Evolutionary conservation across 345 rosid species (phyloP).

Genomic region (Lenwebbia sp.): DNA sequence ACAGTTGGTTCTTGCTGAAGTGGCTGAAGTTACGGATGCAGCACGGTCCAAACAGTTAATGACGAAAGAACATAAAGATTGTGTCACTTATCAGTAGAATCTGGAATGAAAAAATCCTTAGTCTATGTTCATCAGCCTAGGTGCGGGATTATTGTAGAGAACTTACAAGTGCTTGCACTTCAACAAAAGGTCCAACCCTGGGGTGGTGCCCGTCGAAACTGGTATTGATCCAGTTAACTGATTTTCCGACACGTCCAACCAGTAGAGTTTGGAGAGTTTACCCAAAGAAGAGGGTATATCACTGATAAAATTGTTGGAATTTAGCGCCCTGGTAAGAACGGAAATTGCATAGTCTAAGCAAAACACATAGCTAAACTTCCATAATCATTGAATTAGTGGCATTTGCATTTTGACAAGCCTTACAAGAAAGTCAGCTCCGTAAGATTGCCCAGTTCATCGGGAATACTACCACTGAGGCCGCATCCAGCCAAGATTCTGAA

Average conservation of each 20-base stretch:
- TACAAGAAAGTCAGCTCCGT: conserved; percentile 78
- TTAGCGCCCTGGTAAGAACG: conserved; percentile 20
- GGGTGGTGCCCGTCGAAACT: conserved; percentile 19
- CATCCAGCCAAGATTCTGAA: conserved; percentile 75
- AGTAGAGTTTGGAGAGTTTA: conserved; percentile 18
- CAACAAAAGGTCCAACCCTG: conserved; percentile 31
- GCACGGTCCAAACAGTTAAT: not conserved
- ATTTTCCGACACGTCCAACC: conserved; percentile 39
- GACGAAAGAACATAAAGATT: not conserved
- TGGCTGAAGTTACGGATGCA: conserved; percentile 10
- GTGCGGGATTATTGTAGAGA: not conserved
- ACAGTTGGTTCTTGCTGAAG: conserved; percentile 23
- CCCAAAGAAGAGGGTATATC: conserved; percentile 36
- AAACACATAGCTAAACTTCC: not conserved
- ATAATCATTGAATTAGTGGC: not conserved
- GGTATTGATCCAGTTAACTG: conserved; percentile 27
- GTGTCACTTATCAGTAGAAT: not conserved
- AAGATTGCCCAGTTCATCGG: conserved; percentile 71
- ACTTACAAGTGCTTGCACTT: conserved; percentile 27
- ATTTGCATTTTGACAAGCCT: conserved; percentile 6
- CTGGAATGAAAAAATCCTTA: not conserved
- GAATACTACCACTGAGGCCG: conserved; percentile 70
- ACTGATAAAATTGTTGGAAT: conserved; percentile 30
- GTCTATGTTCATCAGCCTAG: rapidly evolving
- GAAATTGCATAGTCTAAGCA: not conserved